These are phyloP conservation scores for Leccinum pellstonianum DNA, from an alignment of 768 basidiomycete species.

Conservation along the genomic window DNA sequence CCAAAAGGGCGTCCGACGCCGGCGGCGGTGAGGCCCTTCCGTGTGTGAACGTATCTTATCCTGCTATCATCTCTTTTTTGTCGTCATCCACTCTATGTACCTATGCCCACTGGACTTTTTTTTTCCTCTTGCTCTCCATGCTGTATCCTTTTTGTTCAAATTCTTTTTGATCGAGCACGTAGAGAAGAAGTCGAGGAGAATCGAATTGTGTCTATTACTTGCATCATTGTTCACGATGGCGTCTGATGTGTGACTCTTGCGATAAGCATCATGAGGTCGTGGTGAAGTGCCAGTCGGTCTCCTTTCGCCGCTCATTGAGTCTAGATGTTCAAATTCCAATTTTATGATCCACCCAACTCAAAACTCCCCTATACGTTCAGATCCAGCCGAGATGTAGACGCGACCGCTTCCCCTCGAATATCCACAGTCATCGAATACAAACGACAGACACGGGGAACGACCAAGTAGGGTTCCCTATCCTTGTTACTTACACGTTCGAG, in stretches of 20 bases:
- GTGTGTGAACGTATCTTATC: conserved; percentile 15
- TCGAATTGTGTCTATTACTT: conserved; percentile 3
- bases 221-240: background rate
- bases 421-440: too few relatives aligned
- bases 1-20: conserved; percentile 43
- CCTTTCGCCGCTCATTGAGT: too few relatives aligned
- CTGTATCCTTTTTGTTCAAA: conserved; percentile 17
- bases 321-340: too few relatives aligned
- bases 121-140: conserved; percentile 20
- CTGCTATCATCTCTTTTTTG: background rate
- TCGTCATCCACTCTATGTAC: conserved; percentile 28
- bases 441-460: too few relatives aligned
- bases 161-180: background rate
- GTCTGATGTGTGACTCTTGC: too few relatives aligned
- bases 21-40: conserved; percentile 28
- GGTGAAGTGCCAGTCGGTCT: too few relatives aligned
- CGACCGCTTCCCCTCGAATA: too few relatives aligned
- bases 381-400: too few relatives aligned
- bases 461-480: background rate
- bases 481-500: background rate
- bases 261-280: too few relatives aligned
- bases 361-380: too few relatives aligned
- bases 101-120: conserved; percentile 26
- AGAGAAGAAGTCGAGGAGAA: background rate
- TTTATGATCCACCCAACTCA: too few relatives aligned